A percentile compares a stretch with the other conserved stretches of the same genome.
Conservation (phyloP, 1,284 basidiomycete genomes). For the Thelephora terrestris region DNA sequence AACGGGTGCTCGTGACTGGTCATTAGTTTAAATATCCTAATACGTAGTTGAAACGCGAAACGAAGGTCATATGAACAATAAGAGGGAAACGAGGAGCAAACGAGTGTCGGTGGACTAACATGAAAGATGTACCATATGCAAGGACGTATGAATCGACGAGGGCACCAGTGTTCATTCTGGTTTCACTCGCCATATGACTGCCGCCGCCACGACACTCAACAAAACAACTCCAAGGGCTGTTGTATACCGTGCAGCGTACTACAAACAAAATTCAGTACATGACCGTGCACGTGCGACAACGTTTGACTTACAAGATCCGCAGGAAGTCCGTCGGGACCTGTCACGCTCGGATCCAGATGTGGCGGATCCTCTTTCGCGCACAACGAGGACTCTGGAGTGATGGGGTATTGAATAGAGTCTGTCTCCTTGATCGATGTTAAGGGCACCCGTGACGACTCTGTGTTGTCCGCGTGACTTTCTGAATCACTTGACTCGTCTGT, state of each 20-base stretch:
- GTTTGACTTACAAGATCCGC: slow-evolving; percentile 7
- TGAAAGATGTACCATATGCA: neutral
- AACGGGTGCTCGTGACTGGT: neutral
- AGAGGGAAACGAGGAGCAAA: neutral
- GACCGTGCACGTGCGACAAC: slow-evolving; percentile 8
- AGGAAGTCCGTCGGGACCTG: slow-evolving; percentile 15
- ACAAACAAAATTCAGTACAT: neutral
- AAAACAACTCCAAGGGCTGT: slow-evolving; percentile 51
- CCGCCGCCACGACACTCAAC: slow-evolving; percentile 51
- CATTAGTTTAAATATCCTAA: slow-evolving; percentile 2
- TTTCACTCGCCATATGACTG: slow-evolving; percentile 59
- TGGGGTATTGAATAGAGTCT: slow-evolving; percentile 27
- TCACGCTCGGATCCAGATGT: slow-evolving; percentile 25
- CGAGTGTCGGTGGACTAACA: neutral
- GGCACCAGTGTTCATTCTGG: slow-evolving; percentile 19
- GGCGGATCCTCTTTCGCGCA: neutral
- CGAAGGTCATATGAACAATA: neutral
- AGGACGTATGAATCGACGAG: slow-evolving; percentile 5
- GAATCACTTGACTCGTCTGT: slow-evolving; percentile 30
- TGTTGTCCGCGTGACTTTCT: slow-evolving; percentile 19
- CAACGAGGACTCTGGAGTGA: slow-evolving; percentile 34
- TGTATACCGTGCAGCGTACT: slow-evolving; percentile 15
- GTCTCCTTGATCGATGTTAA: slow-evolving; percentile 11
- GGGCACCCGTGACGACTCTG: slow-evolving; percentile 9
- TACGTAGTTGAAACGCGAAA: neutral